phyloP scores from a whole-genome alignment of 768 basidiomycete genomes.

The Mycena vitilis region DNA sequence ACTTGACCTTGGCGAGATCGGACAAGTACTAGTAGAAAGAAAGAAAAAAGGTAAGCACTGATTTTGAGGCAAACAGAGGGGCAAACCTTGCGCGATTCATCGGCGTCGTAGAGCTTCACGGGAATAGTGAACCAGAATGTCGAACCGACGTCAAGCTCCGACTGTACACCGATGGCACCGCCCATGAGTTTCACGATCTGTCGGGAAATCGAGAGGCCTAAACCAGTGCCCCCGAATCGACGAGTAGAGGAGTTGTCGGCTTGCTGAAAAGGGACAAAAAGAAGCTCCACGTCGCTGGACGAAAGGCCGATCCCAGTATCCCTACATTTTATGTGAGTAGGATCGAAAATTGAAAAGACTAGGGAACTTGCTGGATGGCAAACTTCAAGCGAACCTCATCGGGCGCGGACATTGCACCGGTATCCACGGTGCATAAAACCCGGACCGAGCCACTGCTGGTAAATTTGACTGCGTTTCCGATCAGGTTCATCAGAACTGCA shows the following conservation, averaged over 20 bases:
- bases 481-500: conserved; percentile 79
- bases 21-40: conserved; percentile 50
- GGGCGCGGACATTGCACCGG: conserved; percentile 42
- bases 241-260: conserved; percentile 84
- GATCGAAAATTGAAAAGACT: conserved; percentile 9
- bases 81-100: conserved; percentile 67
- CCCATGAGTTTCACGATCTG: conserved; percentile 83
- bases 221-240: conserved; percentile 81
- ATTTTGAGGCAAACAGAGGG: neutral
- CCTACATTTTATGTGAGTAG: conserved; percentile 45
- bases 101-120: conserved; percentile 65
- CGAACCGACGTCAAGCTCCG: conserved; percentile 72
- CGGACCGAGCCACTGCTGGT: conserved; percentile 72
- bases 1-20: conserved; percentile 60
- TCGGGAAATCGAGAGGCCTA: conserved; percentile 80
- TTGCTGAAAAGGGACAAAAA: conserved; percentile 83
- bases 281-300: conserved; percentile 69
- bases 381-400: conserved; percentile 70
- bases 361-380: conserved; percentile 63
- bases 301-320: conserved; percentile 82
- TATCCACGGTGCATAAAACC: conserved; percentile 69
- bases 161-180: conserved; percentile 77
- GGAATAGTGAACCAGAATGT: conserved; percentile 83
- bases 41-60: conserved; percentile 15
- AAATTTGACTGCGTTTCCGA: conserved; percentile 84